Base-by-base conservation (phyloP, 1,284 basidiomycete genomes). In the Cryptococcus sp. region DNA sequence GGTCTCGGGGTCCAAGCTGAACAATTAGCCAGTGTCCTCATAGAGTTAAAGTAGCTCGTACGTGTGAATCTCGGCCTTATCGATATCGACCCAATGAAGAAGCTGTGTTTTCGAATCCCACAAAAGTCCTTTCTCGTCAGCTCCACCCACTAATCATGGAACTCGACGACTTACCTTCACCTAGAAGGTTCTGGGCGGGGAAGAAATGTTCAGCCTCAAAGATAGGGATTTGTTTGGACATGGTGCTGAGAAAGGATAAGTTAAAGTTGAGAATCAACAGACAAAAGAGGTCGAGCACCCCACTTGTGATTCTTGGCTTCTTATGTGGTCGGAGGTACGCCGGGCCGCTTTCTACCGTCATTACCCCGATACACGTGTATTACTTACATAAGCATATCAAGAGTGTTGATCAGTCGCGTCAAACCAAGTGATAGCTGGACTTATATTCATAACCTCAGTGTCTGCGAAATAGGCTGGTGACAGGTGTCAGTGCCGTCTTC, bases 51-150 rank as follows among this genome's bases (percentile, higher is more conserved):
- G 41, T 22, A 36, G 21, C 18, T 57, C 70, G 51, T 47, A 71
- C 66, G 69, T 62, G 54, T 75, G 70, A 37, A 75, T 52, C 43
- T 67, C 54, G 1, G 67, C 58, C 2, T 52, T 46, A 19, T 65
- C 59, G 48, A 75, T 69, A 53, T 74, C 73, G 18, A 75, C 64
- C 72, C 72, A 75, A 49, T 70, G 67, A 2, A 73, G 50, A 2
- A 67, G 54, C 37, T 64, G 46, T 19, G 61, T 63, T 50, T 57
- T 54, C 5, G 61, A 59, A 50, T 73, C 68, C 73, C 73, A 75
- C 19, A 72, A 48, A 41, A 70, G 64, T 36, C 73, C 73, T 71
- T 37, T 11, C 11, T 28, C 2, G 28, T 28, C 42, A 51, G 46
- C 39, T 11, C 28, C 34, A 14, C 3, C 11, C 2, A 13, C 21